These are phyloP conservation scores for Globisporangium recalcitrans DNA, from an alignment of 352 stramenopile genomes.

Conservation along the genomic window DNA sequence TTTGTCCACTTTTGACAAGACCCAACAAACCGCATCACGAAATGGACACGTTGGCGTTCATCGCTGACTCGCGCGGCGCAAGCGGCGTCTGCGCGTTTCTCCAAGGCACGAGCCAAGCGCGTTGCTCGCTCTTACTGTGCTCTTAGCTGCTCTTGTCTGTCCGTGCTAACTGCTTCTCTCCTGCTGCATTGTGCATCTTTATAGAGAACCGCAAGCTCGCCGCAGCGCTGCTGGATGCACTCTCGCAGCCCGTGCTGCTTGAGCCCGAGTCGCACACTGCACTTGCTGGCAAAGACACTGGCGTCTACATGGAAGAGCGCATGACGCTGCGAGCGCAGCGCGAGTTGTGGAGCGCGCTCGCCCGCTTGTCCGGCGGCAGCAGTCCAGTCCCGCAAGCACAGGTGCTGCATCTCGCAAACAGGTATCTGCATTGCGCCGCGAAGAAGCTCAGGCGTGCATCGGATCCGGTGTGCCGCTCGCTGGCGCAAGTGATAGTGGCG, in stretches of 20 bases:
- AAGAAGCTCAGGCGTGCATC: constrained; percentile 3
- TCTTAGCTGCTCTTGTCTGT: background rate
- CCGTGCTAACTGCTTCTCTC: background rate
- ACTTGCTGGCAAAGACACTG: constrained; percentile 15
- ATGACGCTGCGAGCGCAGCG: constrained; percentile 38
- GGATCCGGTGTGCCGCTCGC: constrained; percentile 9
- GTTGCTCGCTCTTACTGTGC: background rate
- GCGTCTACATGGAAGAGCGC: constrained; percentile 36
- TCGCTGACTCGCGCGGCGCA: constrained; percentile 34
- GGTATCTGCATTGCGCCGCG: constrained; percentile 15
- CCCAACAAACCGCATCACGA: no score
- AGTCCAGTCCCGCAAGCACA: background rate
- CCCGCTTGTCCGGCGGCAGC: constrained; percentile 2
- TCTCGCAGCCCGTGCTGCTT: constrained; percentile 23
- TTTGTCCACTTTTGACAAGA: no score
- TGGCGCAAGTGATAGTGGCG: constrained; percentile 4
- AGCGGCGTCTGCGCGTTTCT: constrained; percentile 36
- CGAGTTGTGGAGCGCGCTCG: constrained; percentile 56
- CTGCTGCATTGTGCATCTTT: background rate
- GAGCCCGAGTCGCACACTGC: background rate
- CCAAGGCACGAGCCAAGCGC: constrained; percentile 18
- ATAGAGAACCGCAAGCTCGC: constrained; percentile 36
- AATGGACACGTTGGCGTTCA: constrained; percentile 23
- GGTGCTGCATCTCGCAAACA: constrained; percentile 9
- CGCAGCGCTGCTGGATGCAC: constrained; percentile 25